Percentiles rank a stretch among this genome's conserved stretches.
These are phyloP conservation scores for Aspergillaceae sp. DNA, from an alignment of 2,329 filamentous ascomycete species.

Conservation along the genomic window DNA sequence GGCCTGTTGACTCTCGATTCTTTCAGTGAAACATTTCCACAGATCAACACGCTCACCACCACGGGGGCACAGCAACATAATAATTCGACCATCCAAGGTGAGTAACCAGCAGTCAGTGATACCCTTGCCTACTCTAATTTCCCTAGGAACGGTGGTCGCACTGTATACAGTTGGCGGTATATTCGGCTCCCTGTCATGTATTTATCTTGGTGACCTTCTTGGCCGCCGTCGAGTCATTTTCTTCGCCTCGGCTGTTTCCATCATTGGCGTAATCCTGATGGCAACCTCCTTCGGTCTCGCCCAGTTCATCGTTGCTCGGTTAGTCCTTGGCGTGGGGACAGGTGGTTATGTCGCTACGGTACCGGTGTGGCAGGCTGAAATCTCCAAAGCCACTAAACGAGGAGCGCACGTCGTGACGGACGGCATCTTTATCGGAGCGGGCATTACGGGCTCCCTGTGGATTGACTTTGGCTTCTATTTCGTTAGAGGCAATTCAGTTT, in stretches of 20 bases:
- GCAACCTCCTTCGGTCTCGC: slow-evolving; percentile 38
- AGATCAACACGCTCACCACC: slow-evolving; percentile 41
- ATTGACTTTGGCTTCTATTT: slow-evolving; percentile 35
- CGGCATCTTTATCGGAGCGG: slow-evolving; percentile 37
- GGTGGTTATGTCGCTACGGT: slow-evolving; percentile 38
- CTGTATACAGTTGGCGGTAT: slow-evolving; percentile 40
- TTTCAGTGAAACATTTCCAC: slow-evolving; percentile 29
- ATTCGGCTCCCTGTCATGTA: slow-evolving; percentile 39
- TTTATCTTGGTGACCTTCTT: slow-evolving; percentile 38
- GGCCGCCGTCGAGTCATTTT: slow-evolving; percentile 41
- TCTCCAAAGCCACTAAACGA: slow-evolving; percentile 10
- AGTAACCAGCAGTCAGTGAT: not conserved
- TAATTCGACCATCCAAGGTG: slow-evolving; percentile 37
- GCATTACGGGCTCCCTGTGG: slow-evolving; percentile 38
- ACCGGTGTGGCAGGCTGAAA: slow-evolving; percentile 35
- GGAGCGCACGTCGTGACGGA: slow-evolving; percentile 15
- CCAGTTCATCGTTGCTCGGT: slow-evolving; percentile 40
- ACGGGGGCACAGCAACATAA: slow-evolving; percentile 34
- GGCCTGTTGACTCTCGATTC: slow-evolving; percentile 33
- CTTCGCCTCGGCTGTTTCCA: slow-evolving; percentile 30
- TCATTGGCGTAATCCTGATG: slow-evolving; percentile 38
- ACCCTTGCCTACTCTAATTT: too few relatives aligned
- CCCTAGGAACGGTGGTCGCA: not conserved
- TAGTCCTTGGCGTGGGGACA: slow-evolving; percentile 38
- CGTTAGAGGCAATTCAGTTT: slow-evolving; percentile 18